These are phyloP conservation scores for Trypanosoma conorhini DNA, from an alignment of 208 protist genomes.

Conservation along the genomic window DNA sequence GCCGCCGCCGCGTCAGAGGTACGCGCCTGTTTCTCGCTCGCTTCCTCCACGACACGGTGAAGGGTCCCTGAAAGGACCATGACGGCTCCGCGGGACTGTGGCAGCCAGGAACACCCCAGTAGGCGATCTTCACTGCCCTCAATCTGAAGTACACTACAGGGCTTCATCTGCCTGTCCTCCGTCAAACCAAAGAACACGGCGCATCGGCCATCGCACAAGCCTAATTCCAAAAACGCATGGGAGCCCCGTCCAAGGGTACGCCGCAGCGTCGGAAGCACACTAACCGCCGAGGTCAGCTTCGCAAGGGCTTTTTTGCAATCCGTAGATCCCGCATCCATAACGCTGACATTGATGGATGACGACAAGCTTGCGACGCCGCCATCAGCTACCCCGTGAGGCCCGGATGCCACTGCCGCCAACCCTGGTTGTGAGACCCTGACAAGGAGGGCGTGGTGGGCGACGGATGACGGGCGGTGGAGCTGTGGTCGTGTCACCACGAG, in stretches of 20 bases:
- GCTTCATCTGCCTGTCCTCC: conserved; percentile 5
- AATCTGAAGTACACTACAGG: conserved; percentile 6
- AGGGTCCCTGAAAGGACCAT: conserved; percentile 23
- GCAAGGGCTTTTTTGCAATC: conserved; percentile 17
- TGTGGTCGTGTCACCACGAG: conserved; percentile 12
- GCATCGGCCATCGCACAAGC: conserved; percentile 18
- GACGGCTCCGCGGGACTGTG: neutral
- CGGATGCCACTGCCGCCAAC: neutral
- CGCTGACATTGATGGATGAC: conserved; percentile 2
- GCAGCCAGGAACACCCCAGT: conserved; percentile 14
- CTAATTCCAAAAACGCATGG: conserved; percentile 7
- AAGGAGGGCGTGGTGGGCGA: conserved; percentile 1
- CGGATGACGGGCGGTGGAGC: neutral
- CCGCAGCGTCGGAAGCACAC: conserved; percentile 13
- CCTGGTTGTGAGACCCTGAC: conserved; percentile 1
- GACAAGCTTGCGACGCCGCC: neutral
- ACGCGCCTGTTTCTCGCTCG: neutral
- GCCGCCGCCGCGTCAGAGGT: neutral
- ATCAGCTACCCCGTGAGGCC: neutral
- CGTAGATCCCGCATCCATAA: conserved; percentile 14
- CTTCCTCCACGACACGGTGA: neutral
- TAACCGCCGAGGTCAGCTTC: conserved; percentile 6
- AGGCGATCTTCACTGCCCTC: neutral
- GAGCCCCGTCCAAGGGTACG: neutral
- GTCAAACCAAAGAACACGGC: conserved; percentile 17